These are phyloP conservation scores for Pichia occidentalis DNA, from an alignment of 805 yeast species.

Conservation along the genomic window DNA sequence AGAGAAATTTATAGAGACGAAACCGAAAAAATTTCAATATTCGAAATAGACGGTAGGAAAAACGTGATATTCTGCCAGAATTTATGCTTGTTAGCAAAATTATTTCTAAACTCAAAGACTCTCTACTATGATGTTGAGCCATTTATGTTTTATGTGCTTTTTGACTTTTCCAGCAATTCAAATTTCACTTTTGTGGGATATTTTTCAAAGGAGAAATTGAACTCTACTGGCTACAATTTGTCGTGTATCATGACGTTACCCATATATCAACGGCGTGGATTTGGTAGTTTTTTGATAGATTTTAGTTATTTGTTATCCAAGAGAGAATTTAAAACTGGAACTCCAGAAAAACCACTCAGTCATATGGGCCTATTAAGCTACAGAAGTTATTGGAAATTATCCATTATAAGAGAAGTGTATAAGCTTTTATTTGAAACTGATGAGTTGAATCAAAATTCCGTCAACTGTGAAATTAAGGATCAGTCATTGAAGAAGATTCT, in stretches of 20 bases:
- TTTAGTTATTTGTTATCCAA: conserved; percentile 78
- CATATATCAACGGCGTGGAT: conserved; percentile 78
- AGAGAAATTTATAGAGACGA: conserved; percentile 78
- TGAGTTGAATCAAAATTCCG: not conserved
- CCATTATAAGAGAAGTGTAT: conserved; percentile 47
- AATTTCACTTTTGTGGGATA: conserved; percentile 85
- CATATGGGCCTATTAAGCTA: conserved; percentile 82
- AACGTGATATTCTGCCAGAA: conserved; percentile 81
- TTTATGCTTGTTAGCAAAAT: conserved; percentile 80
- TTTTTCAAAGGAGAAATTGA: conserved; percentile 81
- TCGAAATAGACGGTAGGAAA: conserved; percentile 90
- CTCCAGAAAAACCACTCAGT: conserved; percentile 93
- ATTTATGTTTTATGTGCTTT: conserved; percentile 78
- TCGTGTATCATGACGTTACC: conserved; percentile 91
- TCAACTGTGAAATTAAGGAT: conserved; percentile 1
- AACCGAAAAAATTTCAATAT: conserved; percentile 54
- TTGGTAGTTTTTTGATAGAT: conserved; percentile 82
- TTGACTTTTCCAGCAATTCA: conserved; percentile 47
- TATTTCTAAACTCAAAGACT: conserved; percentile 86
- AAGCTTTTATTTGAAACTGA: conserved; percentile 11
- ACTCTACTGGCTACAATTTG: conserved; percentile 71
- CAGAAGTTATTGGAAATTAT: conserved; percentile 76
- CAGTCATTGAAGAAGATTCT: conserved; percentile 5
- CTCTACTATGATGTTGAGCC: conserved; percentile 95
- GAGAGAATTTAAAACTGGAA: conserved; percentile 72